Base-by-base conservation (phyloP, 2,329 filamentous ascomycete genomes). In the Colletotrichum sojae region DNA sequence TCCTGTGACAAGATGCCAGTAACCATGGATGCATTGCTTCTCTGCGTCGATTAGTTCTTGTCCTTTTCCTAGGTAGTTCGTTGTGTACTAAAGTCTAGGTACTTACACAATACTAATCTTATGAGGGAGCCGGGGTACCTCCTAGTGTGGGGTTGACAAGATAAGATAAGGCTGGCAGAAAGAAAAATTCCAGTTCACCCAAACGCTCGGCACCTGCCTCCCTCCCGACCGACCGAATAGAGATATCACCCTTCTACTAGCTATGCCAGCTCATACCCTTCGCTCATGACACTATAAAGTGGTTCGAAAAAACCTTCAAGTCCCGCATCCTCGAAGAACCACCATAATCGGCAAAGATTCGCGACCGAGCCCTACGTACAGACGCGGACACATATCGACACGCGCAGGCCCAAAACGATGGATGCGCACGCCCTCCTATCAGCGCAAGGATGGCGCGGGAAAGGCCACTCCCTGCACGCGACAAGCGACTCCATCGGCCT, bases 361-460 rank as follows among this genome's bases (percentile, higher is more conserved):
- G 46, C 46, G 46, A 22, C 46, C 9, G 45, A 18, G 9, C n/a
- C 6, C 8, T 36, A 36, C 31, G 8, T 36, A 18, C 5, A 9
- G 18, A 20, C n/a, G 39, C 16, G 15, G 13, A 39, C 36, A 40
- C 43, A 46, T 18, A 53, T 9, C 9, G 27, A 12, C 16, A 63
- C 22, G 22, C 22, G 22, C 22, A 25, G 22, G 22, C 4, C 4
- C 22, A 25, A 25, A 25, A 25, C 13, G 8, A 98, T 98, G 95
- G 88, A 98, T 81, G 92, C 95, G 63, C 88, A 92, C 79, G 92
- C 92, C 75, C 91, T 96, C 75, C 90, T 98, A 74, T 90, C 91
- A 73, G 88, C 90, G 74, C 94, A 97, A 80, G 95, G 95, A 78
- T 98, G 95, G 95, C 90, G 92, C 68, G 95, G 95, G 73, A 89